These are phyloP conservation scores for Scedosporium dehoogii DNA, from an alignment of 2,329 filamentous ascomycete genomes.

Conservation along the genomic window DNA sequence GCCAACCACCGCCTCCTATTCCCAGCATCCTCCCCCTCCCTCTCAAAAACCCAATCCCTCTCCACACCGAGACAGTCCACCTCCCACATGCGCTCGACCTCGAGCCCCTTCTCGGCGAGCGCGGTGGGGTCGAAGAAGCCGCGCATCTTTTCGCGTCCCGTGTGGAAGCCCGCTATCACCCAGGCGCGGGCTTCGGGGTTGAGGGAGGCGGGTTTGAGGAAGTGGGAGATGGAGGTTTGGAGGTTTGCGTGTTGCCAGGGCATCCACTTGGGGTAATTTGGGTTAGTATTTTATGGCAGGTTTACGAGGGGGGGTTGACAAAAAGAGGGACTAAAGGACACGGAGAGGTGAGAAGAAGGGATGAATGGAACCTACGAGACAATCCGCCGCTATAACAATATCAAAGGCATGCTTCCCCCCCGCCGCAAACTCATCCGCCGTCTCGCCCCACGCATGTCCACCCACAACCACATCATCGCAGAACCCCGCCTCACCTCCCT, in stretches of 20 bases:
- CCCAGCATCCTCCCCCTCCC: conserved; percentile 50
- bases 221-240: conserved; percentile 50
- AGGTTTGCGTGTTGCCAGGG: conserved; percentile 61
- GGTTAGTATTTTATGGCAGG: not conserved
- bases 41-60: conserved; percentile 50
- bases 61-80: conserved; percentile 55
- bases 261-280: conserved; percentile 44
- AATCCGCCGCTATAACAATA: conserved; percentile 60
- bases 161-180: conserved; percentile 64
- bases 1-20: conserved; percentile 64
- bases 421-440: conserved; percentile 18
- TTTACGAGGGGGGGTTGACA: not conserved
- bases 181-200: conserved; percentile 40
- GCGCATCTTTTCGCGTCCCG: conserved; percentile 55
- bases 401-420: conserved; percentile 35
- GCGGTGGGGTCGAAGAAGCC: conserved; percentile 47
- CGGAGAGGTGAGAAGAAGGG: not conserved
- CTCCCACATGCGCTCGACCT: conserved; percentile 58
- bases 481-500: conserved; percentile 7
- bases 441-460: conserved; percentile 57
- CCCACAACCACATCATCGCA: conserved; percentile 30
- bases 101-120: conserved; percentile 40
- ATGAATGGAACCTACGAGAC: conserved; percentile 28
- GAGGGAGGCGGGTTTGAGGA: conserved; percentile 32
- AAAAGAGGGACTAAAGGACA: not conserved